A percentile compares a stretch with the other conserved stretches of the same genome.
Conservation (phyloP, 1,139 yeast genomes). For the Candida labiduridarum region DNA sequence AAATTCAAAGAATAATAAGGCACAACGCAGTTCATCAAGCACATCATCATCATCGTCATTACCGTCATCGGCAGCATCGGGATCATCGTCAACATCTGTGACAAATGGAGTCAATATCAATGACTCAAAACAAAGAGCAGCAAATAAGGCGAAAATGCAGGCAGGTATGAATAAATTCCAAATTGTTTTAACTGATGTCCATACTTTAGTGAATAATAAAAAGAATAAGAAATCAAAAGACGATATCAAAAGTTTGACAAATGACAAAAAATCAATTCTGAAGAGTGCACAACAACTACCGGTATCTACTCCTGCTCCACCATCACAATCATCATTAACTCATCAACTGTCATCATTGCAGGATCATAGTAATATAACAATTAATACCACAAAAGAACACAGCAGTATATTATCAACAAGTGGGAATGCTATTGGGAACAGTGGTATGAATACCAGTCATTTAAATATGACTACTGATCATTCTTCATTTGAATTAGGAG, state of each 20-base stretch:
- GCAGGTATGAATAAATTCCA: constrained; percentile 55
- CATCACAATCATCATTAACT: constrained; percentile 9
- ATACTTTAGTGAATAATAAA: constrained; percentile 43
- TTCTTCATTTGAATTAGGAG: constrained; percentile 42
- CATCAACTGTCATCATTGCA: constrained; percentile 11
- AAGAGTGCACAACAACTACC: constrained; percentile 1
- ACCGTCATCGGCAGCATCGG: not conserved
- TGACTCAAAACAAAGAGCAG: constrained; percentile 8
- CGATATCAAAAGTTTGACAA: constrained; percentile 5
- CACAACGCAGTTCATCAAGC: too few species aligned
- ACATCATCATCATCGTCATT: not conserved
- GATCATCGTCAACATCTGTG: not conserved
- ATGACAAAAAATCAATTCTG: not conserved
- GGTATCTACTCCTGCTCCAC: constrained; percentile 7
- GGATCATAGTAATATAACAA: constrained; percentile 13
- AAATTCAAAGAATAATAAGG: too few species aligned
- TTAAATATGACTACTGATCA: constrained; percentile 30
- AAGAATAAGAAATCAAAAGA: constrained; percentile 24
- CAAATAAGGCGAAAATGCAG: constrained; percentile 39
- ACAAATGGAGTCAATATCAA: not conserved
- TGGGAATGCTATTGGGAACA: constrained; percentile 15
- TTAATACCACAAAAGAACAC: constrained; percentile 25
- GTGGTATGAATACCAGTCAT: constrained; percentile 27
- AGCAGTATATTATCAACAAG: constrained; percentile 19
- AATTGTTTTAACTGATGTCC: constrained; percentile 55